Percentiles rank a stretch among this genome's conserved stretches.
phyloP scores from a whole-genome alignment of 768 basidiomycete genomes.

The Mycena chlorophos region DNA sequence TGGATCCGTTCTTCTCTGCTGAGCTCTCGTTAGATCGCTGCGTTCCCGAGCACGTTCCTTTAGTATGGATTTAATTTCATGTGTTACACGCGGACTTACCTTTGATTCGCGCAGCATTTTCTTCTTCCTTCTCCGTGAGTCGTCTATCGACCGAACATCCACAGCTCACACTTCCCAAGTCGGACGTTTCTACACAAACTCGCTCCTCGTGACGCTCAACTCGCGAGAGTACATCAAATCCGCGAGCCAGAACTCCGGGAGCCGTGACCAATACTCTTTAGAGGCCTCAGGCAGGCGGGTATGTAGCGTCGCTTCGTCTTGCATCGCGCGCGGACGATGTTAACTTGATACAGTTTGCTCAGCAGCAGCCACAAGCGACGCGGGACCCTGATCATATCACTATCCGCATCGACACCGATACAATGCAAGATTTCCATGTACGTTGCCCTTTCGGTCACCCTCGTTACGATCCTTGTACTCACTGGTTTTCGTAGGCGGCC shows the following conservation, averaged over 20 bases:
- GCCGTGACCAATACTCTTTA: constrained; percentile 15
- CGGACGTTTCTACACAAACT: constrained; percentile 20
- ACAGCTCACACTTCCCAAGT: neutral
- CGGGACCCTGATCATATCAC: constrained; percentile 4
- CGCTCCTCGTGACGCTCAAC: constrained; percentile 20
- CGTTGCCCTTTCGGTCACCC: no score
- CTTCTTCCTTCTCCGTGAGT: constrained; percentile 18
- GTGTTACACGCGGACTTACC: neutral
- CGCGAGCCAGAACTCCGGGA: neutral
- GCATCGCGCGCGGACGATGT: no score
- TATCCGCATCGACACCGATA: constrained; percentile 17
- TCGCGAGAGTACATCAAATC: constrained; percentile 18
- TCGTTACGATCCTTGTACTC: no score
- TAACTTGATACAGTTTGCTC: no score
- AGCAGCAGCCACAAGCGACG: neutral
- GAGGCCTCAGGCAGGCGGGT: constrained; percentile 8
- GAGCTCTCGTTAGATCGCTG: constrained; percentile 2
- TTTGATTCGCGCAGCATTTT: constrained; percentile 9
- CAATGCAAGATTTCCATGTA: constrained; percentile 14
- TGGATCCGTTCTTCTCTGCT: neutral
- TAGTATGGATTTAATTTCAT: constrained; percentile 7
- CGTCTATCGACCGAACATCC: neutral
- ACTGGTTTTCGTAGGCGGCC: no score
- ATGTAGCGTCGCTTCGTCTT: constrained; percentile 2
- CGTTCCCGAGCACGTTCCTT: constrained; percentile 16